A percentile compares a stretch with the other conserved stretches of the same genome.
These are phyloP conservation scores for Gnetum montanum DNA, from an alignment of 75 land plant genomes.

Conservation along the genomic window DNA sequence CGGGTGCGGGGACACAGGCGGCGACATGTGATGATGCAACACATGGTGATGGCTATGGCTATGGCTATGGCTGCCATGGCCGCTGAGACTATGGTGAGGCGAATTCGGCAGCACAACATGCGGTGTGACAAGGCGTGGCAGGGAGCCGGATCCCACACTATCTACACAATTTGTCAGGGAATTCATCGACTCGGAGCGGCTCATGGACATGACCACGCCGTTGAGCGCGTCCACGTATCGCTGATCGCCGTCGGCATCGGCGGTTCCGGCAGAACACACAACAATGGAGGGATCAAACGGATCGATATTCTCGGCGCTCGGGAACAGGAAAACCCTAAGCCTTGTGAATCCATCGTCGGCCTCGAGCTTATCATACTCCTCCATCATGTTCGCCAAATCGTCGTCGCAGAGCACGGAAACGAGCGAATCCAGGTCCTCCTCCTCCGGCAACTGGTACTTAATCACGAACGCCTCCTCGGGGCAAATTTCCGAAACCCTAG, in stretches of 20 bases:
- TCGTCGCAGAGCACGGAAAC: constrained; percentile 42
- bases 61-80: too few relatives aligned
- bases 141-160: too few relatives aligned
- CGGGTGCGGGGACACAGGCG: too few relatives aligned
- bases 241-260: constrained; percentile 27
- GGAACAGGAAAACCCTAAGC: constrained; percentile 35
- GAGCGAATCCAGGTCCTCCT: constrained; percentile 45
- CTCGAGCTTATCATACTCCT: constrained; percentile 40
- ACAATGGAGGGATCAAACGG: constrained; percentile 1
- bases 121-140: too few relatives aligned
- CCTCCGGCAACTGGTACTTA: constrained; percentile 42
- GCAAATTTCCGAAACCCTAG: constrained; percentile 27
- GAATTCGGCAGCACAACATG: too few relatives aligned
- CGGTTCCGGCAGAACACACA: constrained; percentile 3
- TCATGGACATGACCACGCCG: too few relatives aligned
- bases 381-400: constrained; percentile 46
- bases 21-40: too few relatives aligned
- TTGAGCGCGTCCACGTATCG: constrained; percentile 41
- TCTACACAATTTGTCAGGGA: too few relatives aligned
- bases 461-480: constrained; percentile 17
- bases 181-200: too few relatives aligned
- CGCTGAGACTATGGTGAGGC: too few relatives aligned
- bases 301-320: constrained; percentile 11
- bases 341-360: constrained; percentile 20
- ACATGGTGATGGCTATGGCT: too few relatives aligned